Base-by-base conservation (phyloP, 306 rosid genomes). In the Pyrus betulifolia region DNA sequence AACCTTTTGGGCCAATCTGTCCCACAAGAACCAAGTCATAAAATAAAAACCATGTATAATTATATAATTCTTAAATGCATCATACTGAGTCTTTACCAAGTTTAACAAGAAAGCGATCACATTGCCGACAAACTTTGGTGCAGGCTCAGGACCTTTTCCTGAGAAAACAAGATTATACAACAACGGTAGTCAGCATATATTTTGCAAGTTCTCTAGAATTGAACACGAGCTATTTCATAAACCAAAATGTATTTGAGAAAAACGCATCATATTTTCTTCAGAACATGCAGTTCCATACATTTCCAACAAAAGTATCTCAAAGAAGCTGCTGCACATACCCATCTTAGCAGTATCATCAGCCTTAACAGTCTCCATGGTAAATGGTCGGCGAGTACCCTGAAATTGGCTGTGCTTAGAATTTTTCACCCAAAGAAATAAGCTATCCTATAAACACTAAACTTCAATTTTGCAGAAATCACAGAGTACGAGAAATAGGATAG, bases 111-210 rank as follows among this genome's bases (percentile, higher is more conserved):
- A 95, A 40, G 98, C 98, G 45, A 95, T 79, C 78, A 92, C 76
- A 75, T 92, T 90, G 69, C 98, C 98, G 60, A 95, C 23, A 61
- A 95, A 88, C 75, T 80, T 92, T 67, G 98, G 97, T 30, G 98
- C 97, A 68, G 96, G 98, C 68, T 86, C 87, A 80, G 98, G 98
- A 80, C 98, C 97, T 72, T 51, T 90, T 69, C 97, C 97, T 94
- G 86, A 71, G 71, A 28, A 55, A 78, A 72, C 19, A 69, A 72
- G 69, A 69, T 44, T 15, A 33, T 52, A 58, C 30, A 60, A 46
- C 62, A 71, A 63, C 23, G 27, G 22, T 23, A 45, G n/a, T 40
- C 42, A 59, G 19, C 67, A 73, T 23, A 73, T 18, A 59, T 73
- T 18, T 59, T 8, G 11, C 18, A 15, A 40, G 35, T 35, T 13